Evolutionary conservation across 345 rosid genomes (phyloP).

Genomic region (Noccaea bulbosa): DNA sequence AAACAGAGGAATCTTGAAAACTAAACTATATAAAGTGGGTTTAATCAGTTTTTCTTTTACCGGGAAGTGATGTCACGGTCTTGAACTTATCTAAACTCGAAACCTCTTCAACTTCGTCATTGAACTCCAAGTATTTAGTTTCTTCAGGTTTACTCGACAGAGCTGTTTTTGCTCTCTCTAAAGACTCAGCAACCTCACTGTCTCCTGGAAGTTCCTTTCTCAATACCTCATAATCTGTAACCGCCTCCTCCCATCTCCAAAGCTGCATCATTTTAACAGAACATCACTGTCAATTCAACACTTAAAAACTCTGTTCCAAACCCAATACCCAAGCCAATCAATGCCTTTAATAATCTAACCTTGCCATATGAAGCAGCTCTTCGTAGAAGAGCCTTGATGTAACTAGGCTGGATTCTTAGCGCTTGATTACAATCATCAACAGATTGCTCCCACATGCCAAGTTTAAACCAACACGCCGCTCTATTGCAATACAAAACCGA

Average conservation of each 20-base stretch:
- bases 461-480: slow-evolving; percentile 97
- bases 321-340: background rate
- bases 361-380: slow-evolving; percentile 93
- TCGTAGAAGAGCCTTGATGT: slow-evolving; percentile 83
- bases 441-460: slow-evolving; percentile 82
- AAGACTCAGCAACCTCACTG: slow-evolving; percentile 72
- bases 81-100: slow-evolving; percentile 62
- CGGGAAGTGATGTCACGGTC: slow-evolving; percentile 61
- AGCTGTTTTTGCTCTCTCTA: slow-evolving; percentile 66
- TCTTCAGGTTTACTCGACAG: slow-evolving; percentile 60
- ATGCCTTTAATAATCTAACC: slow-evolving; percentile 49
- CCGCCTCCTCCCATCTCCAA: slow-evolving; percentile 81
- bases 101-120: slow-evolving; percentile 69
- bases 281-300: background rate
- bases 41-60: slow-evolving; percentile 45
- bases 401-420: slow-evolving; percentile 71
- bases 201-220: slow-evolving; percentile 86
- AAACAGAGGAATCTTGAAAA: slow-evolving; percentile 27
- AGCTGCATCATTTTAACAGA: slow-evolving; percentile 36
- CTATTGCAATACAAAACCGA: slow-evolving; percentile 92
- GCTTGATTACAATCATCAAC: slow-evolving; percentile 93
- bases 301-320: background rate
- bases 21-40: background rate
- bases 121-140: slow-evolving; percentile 48
- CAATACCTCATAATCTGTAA: slow-evolving; percentile 81